Conservation (phyloP, 2,329 filamentous ascomycete genomes). For the Magnaporthales sp. region DNA sequence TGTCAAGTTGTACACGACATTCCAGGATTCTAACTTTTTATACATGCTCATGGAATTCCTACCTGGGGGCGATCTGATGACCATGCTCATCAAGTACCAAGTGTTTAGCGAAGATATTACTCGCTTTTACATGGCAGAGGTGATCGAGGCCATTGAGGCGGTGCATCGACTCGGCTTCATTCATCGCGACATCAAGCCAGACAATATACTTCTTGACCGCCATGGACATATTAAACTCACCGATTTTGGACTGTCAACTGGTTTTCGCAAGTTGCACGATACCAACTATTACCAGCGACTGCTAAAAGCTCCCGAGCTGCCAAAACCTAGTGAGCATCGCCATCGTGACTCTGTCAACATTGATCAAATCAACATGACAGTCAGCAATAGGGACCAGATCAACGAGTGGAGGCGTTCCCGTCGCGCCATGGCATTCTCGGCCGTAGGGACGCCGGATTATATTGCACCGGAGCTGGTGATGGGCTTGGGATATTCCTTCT, state of each 20-base stretch:
- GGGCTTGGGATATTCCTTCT: conserved; percentile 66
- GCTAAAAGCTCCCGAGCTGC: conserved; percentile 39
- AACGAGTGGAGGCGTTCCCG: conserved; percentile 76
- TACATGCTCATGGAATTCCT: conserved; percentile 80
- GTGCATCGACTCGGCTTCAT: conserved; percentile 76
- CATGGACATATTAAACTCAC: conserved; percentile 74
- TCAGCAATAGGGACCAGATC: conserved; percentile 69
- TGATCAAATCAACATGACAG: conserved; percentile 70
- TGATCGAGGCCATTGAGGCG: conserved; percentile 71
- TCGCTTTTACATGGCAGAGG: conserved; percentile 76
- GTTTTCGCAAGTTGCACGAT: conserved; percentile 88
- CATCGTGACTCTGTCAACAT: conserved; percentile 69
- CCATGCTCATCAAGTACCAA: conserved; percentile 78
- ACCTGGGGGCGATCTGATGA: conserved; percentile 74
- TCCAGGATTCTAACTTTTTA: conserved; percentile 67
- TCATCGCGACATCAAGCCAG: conserved; percentile 75
- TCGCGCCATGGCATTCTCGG: conserved; percentile 73
- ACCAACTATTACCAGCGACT: conserved; percentile 98
- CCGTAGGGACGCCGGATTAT: conserved; percentile 71
- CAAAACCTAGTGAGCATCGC: conserved; percentile 27
- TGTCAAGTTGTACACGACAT: conserved; percentile 71
- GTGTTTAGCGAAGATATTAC: conserved; percentile 78
- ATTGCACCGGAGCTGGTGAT: conserved; percentile 76
- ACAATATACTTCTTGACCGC: conserved; percentile 70
- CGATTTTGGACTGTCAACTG: conserved; percentile 73